Percentiles rank a stretch among this genome's conserved stretches.
These are phyloP conservation scores for Danielia reshetovae DNA, from an alignment of 805 yeast genomes.

Conservation along the genomic window DNA sequence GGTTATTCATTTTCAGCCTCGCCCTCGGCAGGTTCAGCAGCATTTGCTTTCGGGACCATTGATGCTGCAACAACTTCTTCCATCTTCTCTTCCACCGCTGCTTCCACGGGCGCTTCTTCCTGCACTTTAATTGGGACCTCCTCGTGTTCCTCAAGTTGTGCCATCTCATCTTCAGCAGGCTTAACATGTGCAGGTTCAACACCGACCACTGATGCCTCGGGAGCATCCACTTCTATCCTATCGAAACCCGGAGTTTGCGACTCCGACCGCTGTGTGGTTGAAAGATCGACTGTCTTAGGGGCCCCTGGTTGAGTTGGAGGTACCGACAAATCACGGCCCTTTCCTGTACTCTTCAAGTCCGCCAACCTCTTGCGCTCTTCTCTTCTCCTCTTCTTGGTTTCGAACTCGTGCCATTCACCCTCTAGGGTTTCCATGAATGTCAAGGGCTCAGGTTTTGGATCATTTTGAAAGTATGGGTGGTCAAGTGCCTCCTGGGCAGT, in stretches of 20 bases:
- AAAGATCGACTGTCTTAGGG: neutral
- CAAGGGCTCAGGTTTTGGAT: conserved; percentile 62
- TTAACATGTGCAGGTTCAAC: no score
- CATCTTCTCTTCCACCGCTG: no score
- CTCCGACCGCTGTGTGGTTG: neutral
- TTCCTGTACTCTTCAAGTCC: conserved; percentile 17
- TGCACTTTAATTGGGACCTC: no score
- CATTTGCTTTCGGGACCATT: no score
- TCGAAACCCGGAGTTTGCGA: neutral
- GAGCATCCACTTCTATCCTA: neutral
- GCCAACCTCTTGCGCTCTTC: conserved; percentile 40
- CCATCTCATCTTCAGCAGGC: no score
- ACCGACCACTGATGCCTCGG: no score
- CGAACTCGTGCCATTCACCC: conserved; percentile 98
- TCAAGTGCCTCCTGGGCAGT: conserved; percentile 66
- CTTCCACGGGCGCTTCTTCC: no score
- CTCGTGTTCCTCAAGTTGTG: no score
- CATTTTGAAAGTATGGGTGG: conserved; percentile 67
- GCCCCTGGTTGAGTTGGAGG: conserved; percentile 3
- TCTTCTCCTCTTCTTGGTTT: conserved; percentile 75
- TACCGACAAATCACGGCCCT: conserved; percentile 11
- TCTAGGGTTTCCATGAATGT: conserved; percentile 48
- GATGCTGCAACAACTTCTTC: no score
- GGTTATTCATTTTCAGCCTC: no score
- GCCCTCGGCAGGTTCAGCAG: no score